phyloP scores from a whole-genome alignment of 208 protist genomes.

The Crithidia thermophila region DNA sequence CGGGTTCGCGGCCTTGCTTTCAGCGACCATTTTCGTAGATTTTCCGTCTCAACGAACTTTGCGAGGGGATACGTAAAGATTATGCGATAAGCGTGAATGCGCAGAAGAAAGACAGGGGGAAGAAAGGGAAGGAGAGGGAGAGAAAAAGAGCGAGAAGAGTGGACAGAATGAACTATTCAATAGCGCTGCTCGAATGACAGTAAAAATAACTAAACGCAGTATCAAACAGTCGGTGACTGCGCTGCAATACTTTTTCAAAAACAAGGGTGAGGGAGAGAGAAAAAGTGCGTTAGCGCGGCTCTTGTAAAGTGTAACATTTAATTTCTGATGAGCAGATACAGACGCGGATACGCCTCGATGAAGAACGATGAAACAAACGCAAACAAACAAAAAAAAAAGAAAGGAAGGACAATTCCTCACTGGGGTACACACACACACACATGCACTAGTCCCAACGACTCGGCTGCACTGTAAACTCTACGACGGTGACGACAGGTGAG shows the following conservation, averaged over 20 bases:
- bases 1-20: constrained; percentile 93
- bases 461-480: constrained; percentile 22
- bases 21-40: constrained; percentile 61
- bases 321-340: too few relatives aligned
- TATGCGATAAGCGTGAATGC: constrained; percentile 8
- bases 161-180: not conserved
- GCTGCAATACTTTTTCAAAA: too few relatives aligned
- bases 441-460: not conserved
- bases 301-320: too few relatives aligned
- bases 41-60: constrained; percentile 35
- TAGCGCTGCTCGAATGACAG: too few relatives aligned
- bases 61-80: not conserved
- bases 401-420: not conserved
- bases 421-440: not conserved
- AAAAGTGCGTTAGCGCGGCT: too few relatives aligned
- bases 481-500: constrained; percentile 25
- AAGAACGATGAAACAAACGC: not conserved
- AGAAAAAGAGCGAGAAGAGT: not conserved
- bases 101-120: constrained; percentile 3
- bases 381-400: constrained; percentile 5
- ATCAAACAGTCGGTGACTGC: too few relatives aligned
- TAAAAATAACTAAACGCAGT: too few relatives aligned
- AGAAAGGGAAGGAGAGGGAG: not conserved
- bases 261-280: too few relatives aligned
- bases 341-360: too few relatives aligned